These are phyloP conservation scores for Macrotyloma uniflorum DNA, from an alignment of 306 rosid genomes.

Conservation along the genomic window DNA sequence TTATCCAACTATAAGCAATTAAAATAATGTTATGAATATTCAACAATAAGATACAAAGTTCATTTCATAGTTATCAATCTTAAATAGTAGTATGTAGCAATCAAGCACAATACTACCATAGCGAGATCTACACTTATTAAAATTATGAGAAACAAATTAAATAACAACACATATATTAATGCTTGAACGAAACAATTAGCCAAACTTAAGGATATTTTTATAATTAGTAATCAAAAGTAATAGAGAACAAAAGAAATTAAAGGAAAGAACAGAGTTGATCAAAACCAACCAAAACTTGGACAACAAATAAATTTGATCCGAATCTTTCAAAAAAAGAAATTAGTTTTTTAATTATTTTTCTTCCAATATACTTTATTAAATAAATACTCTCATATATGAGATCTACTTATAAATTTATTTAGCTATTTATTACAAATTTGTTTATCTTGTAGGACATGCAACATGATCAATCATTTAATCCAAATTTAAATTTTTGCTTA, in stretches of 20 bases:
- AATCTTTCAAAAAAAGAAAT: background rate
- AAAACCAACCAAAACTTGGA: background rate
- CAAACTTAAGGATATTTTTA: background rate
- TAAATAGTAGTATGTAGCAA: too few species aligned
- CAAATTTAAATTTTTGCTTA: background rate
- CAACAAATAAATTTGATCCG: background rate
- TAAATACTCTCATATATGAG: background rate
- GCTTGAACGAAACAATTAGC: background rate
- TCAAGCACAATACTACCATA: background rate
- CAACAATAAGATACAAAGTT: background rate
- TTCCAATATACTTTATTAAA: background rate
- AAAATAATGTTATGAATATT: constrained; percentile 6
- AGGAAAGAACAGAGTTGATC: background rate
- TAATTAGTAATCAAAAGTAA: background rate
- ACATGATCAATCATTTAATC: background rate
- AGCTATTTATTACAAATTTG: background rate
- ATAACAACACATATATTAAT: background rate
- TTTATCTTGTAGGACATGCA: background rate
- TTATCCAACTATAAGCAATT: constrained; percentile 5
- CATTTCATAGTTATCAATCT: background rate
- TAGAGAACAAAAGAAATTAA: background rate
- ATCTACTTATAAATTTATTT: background rate
- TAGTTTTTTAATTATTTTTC: too few species aligned
- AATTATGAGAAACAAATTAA: background rate
- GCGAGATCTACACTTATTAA: background rate